Evolutionary conservation across 192 early-diverging fungal species (phyloP).

Genomic region (Phlyctochytrium arcticum): DNA sequence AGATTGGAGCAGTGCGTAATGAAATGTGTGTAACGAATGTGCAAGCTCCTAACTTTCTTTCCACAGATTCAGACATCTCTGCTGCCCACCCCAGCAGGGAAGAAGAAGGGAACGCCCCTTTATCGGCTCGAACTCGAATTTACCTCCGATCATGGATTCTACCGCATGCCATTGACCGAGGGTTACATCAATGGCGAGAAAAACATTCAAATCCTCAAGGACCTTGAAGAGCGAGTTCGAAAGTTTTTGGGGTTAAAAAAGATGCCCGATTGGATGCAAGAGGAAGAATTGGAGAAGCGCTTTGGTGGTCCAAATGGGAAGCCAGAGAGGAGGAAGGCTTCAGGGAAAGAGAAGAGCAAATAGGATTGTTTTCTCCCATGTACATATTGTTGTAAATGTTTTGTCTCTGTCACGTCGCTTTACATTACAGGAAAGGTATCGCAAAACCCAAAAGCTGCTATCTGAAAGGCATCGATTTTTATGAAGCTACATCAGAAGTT

Average conservation of each 20-base stretch:
- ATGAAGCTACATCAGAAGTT: not conserved
- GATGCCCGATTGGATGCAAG: conserved; percentile 31
- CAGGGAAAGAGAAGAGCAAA: not conserved
- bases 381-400: not conserved
- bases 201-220: conserved; percentile 12
- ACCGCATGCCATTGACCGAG: conserved; percentile 23
- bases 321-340: not conserved
- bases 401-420: not conserved
- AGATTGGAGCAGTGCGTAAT: conserved; percentile 10
- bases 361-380: not conserved
- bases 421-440: not conserved
- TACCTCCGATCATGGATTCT: conserved; percentile 29
- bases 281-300: conserved; percentile 23
- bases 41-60: not conserved
- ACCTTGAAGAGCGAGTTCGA: conserved; percentile 15
- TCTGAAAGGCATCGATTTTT: not conserved
- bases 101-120: not conserved
- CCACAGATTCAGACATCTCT: not conserved
- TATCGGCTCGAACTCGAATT: conserved; percentile 29
- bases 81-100: not conserved
- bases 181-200: conserved; percentile 18
- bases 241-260: conserved; percentile 16
- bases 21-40: not conserved
- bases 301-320: not conserved
- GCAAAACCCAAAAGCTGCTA: not conserved